These are phyloP conservation scores for Neurospora hispaniola DNA, from an alignment of 495 filamentous ascomycete species.

Conservation along the genomic window DNA sequence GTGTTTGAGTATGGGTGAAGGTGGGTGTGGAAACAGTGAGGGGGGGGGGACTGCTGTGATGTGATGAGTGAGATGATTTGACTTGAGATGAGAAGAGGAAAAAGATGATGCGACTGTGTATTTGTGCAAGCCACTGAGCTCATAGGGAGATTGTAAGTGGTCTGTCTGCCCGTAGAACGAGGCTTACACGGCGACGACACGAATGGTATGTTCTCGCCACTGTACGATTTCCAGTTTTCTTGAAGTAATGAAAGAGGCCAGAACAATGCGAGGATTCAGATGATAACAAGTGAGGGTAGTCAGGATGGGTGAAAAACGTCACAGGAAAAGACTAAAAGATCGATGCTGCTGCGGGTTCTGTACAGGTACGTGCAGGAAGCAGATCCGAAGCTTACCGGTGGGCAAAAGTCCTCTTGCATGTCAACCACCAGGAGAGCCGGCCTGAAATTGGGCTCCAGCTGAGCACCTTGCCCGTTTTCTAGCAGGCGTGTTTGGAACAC, in stretches of 20 bases:
- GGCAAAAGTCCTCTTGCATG: conserved; percentile 94
- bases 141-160: not conserved
- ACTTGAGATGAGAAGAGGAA: not conserved
- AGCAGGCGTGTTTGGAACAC: not conserved
- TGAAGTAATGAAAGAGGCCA: not conserved
- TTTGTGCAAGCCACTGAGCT: not conserved
- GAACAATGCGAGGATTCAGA: not conserved
- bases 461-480: not conserved
- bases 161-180: not conserved
- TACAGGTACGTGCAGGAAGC: not conserved
- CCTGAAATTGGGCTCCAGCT: conserved; percentile 14
- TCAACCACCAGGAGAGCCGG: conserved; percentile 62
- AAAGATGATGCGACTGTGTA: not conserved
- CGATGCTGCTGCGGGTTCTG: not conserved
- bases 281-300: not conserved
- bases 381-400: conserved; percentile 50
- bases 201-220: not conserved
- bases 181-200: not conserved
- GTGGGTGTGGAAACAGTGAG: not conserved
- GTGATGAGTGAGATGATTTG: not conserved
- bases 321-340: not conserved
- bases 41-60: not conserved
- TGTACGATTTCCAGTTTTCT: not conserved
- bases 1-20: not conserved
- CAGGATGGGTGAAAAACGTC: not conserved